Evolutionary conservation across 116 monocot genomes (phyloP).

Genomic region (Papilionanthe hybrid): DNA sequence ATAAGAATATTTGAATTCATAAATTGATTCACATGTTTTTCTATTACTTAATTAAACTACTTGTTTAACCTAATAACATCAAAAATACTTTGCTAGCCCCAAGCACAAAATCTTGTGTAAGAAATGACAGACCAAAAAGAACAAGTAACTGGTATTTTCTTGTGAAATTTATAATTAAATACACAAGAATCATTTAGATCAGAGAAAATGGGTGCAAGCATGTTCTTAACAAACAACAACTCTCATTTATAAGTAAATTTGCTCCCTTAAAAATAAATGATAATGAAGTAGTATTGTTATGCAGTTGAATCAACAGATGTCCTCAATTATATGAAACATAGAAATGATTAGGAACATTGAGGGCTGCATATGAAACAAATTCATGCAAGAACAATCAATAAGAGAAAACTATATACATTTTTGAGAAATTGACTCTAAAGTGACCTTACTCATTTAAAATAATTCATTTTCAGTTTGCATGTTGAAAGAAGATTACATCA

Average conservation of each 20-base stretch:
- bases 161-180: background rate
- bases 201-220: background rate
- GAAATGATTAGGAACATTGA: background rate
- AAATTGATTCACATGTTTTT: too few species aligned
- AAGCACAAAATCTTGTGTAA: too few species aligned
- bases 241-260: background rate
- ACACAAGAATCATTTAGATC: background rate
- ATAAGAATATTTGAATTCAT: too few species aligned
- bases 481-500: background rate
- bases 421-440: background rate
- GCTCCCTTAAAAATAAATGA: background rate
- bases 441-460: background rate
- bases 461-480: background rate
- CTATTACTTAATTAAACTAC: too few species aligned
- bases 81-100: too few species aligned
- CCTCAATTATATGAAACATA: background rate
- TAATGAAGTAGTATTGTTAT: background rate
- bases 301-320: background rate
- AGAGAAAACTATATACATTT: background rate
- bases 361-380: background rate
- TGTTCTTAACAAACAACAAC: background rate
- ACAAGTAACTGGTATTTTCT: background rate
- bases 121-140: too few species aligned
- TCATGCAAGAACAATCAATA: background rate
- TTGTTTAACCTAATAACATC: too few species aligned